These are phyloP conservation scores for Laburnicola sp. DNA, from an alignment of 2,329 filamentous ascomycete genomes.

Conservation along the genomic window DNA sequence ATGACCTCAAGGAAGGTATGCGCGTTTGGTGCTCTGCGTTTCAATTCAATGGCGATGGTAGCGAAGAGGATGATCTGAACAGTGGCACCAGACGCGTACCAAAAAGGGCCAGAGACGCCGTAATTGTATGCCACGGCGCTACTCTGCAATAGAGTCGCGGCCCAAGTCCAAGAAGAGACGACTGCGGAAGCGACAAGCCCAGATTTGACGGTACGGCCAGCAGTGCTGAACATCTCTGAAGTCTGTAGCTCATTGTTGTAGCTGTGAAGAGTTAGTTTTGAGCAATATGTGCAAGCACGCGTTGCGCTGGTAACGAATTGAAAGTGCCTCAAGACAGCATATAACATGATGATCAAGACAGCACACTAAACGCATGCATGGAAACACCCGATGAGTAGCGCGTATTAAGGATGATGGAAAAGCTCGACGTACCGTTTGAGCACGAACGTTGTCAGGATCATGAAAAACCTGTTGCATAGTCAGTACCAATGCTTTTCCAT, in stretches of 20 bases:
- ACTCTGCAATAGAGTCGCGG: slow-evolving; percentile 77
- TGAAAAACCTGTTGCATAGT: slow-evolving; percentile 56
- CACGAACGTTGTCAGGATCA: slow-evolving; percentile 73
- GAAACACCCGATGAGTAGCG: too few relatives aligned
- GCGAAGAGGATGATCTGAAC: slow-evolving; percentile 77
- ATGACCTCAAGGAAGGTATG: slow-evolving; percentile 85
- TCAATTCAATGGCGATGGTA: slow-evolving; percentile 86
- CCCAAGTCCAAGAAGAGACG: slow-evolving; percentile 94
- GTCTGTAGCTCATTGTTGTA: slow-evolving; percentile 82
- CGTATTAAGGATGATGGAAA: background rate
- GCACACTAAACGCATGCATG: background rate
- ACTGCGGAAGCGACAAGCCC: slow-evolving; percentile 86
- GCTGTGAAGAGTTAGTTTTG: slow-evolving; percentile 33
- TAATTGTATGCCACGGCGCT: slow-evolving; percentile 83
- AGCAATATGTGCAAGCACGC: too few relatives aligned
- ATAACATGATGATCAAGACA: too few relatives aligned
- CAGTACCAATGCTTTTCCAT: slow-evolving; percentile 10
- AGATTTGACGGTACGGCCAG: slow-evolving; percentile 84
- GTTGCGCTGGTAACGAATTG: too few relatives aligned
- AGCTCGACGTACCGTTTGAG: slow-evolving; percentile 56
- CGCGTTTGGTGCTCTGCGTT: slow-evolving; percentile 82
- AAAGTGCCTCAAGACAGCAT: too few relatives aligned
- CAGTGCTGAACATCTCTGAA: slow-evolving; percentile 89
- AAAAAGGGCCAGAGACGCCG: slow-evolving; percentile 68
- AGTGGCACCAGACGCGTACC: slow-evolving; percentile 60